Evolutionary conservation across 805 yeast species (phyloP).

Genomic region (Yarrowia divulgata): DNA sequence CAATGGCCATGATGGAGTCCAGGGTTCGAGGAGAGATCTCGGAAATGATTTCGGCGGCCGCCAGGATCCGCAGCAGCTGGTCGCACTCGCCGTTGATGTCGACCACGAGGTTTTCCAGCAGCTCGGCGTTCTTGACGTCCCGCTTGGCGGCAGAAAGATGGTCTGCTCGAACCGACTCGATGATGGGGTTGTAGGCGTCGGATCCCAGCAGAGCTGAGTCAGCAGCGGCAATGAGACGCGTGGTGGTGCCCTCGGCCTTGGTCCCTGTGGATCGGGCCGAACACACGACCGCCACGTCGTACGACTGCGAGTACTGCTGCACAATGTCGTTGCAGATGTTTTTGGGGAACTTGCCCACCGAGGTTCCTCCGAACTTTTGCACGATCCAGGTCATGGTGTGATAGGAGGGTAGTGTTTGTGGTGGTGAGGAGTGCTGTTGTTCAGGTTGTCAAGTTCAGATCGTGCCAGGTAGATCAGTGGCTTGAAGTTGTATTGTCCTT

Average conservation of each 20-base stretch:
- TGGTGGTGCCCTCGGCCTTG: constrained; percentile 94
- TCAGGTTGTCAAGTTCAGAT: too few species aligned
- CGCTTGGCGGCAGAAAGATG: constrained; percentile 75
- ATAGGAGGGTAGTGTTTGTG: background rate
- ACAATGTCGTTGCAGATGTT: constrained; percentile 87
- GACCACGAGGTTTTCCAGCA: constrained; percentile 62
- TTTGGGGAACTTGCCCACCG: constrained; percentile 92
- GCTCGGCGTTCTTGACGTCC: constrained; percentile 56
- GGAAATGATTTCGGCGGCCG: constrained; percentile 90
- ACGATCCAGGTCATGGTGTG: constrained; percentile 63
- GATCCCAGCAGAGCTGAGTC: constrained; percentile 56
- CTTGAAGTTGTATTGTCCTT: too few species aligned
- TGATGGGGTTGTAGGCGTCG: constrained; percentile 57
- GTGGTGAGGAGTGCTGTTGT: too few species aligned
- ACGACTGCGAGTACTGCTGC: constrained; percentile 58
- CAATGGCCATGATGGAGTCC: constrained; percentile 89
- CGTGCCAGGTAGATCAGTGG: too few species aligned
- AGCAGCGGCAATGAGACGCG: constrained; percentile 82
- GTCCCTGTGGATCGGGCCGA: constrained; percentile 92
- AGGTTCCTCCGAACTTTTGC: constrained; percentile 97
- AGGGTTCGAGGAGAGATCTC: constrained; percentile 88
- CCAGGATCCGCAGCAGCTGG: constrained; percentile 70
- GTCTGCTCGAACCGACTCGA: constrained; percentile 76
- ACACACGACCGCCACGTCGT: constrained; percentile 90
- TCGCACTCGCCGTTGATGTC: constrained; percentile 72